Evolutionary conservation across 768 basidiomycete genomes (phyloP).

Genomic region (Termitomyces sp.): DNA sequence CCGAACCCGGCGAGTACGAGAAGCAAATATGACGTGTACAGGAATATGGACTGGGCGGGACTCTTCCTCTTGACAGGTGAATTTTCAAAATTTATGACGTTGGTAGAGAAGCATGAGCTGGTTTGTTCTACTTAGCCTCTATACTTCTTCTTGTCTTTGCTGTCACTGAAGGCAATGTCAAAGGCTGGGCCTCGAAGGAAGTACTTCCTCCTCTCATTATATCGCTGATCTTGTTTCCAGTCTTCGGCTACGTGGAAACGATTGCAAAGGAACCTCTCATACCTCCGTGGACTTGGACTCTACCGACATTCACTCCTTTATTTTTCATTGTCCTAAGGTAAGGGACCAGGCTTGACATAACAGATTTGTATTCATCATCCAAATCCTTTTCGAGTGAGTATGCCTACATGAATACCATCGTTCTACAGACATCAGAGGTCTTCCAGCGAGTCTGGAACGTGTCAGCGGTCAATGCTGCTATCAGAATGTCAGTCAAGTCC

Average conservation of each 20-base stretch:
- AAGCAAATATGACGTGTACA: slow-evolving; percentile 13
- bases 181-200: slow-evolving; percentile 36
- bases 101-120: not conserved
- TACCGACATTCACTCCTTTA: slow-evolving; percentile 31
- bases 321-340: slow-evolving; percentile 14
- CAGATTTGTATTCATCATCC: not conserved
- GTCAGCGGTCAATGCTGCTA: slow-evolving; percentile 24
- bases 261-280: slow-evolving; percentile 20
- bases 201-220: slow-evolving; percentile 39
- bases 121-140: slow-evolving; percentile 10
- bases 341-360: not conserved
- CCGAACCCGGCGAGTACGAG: slow-evolving; percentile 13
- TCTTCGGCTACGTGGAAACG: slow-evolving; percentile 25
- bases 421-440: slow-evolving; percentile 28
- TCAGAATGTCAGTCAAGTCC: slow-evolving; percentile 22
- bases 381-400: slow-evolving; percentile 27
- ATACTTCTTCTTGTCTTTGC: slow-evolving; percentile 30
- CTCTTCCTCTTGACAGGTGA: slow-evolving; percentile 20
- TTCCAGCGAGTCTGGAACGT: slow-evolving; percentile 34
- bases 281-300: slow-evolving; percentile 36
- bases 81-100: slow-evolving; percentile 11
- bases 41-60: slow-evolving; percentile 10
- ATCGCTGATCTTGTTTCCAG: slow-evolving; percentile 29
- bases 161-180: slow-evolving; percentile 34
- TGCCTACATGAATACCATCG: slow-evolving; percentile 29